A percentile compares a stretch with the other conserved stretches of the same genome.
These are phyloP conservation scores for Aspergillus caelatus DNA, from an alignment of 2,329 filamentous ascomycete genomes.

Conservation along the genomic window DNA sequence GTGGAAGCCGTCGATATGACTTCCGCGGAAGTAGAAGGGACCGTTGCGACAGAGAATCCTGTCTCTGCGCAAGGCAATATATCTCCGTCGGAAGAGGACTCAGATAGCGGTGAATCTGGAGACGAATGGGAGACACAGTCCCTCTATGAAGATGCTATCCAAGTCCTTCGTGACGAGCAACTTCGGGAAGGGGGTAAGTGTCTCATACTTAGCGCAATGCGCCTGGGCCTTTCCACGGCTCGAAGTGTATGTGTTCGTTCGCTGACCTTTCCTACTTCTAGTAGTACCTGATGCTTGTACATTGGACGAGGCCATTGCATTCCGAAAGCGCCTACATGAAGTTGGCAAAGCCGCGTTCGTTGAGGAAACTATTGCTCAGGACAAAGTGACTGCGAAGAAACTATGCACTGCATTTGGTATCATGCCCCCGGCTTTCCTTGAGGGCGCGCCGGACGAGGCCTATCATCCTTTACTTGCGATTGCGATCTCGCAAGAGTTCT, in stretches of 20 bases:
- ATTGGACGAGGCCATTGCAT: conserved; percentile 68
- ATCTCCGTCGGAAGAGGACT: conserved; percentile 38
- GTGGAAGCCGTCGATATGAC: conserved; percentile 38
- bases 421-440: conserved; percentile 71
- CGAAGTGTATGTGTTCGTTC: not conserved
- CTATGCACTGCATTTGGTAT: conserved; percentile 86
- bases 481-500: conserved; percentile 77
- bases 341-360: conserved; percentile 80
- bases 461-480: conserved; percentile 76
- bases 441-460: conserved; percentile 70
- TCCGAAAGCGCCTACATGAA: conserved; percentile 71
- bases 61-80: conserved; percentile 34
- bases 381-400: conserved; percentile 75
- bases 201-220: conserved; percentile 16
- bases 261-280: conserved; percentile 1
- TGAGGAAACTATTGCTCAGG: conserved; percentile 68
- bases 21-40: conserved; percentile 23
- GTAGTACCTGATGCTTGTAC: conserved; percentile 61
- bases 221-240: conserved; percentile 19
- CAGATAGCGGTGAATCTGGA: conserved; percentile 38
- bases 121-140: conserved; percentile 65
- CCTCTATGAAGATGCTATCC: conserved; percentile 64
- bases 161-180: conserved; percentile 59
- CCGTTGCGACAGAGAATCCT: conserved; percentile 28
- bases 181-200: conserved; percentile 53